Conservation (phyloP, 805 yeast species). For the Ogataea kodamae region DNA sequence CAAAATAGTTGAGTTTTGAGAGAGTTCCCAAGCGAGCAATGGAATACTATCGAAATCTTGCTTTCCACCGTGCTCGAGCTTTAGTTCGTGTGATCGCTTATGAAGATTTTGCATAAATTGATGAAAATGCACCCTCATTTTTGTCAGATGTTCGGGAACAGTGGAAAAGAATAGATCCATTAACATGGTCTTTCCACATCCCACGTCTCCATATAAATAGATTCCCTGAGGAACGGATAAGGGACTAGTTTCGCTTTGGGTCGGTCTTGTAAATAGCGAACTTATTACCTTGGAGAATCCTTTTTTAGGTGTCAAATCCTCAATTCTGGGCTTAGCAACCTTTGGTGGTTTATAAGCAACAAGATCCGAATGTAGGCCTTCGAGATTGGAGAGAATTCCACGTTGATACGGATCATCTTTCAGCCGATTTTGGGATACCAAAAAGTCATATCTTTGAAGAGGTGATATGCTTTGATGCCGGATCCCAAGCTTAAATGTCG, state of each 20-base stretch:
- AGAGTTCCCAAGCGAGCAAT: constrained; percentile 75
- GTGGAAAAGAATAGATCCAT: constrained; percentile 93
- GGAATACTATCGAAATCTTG: constrained; percentile 80
- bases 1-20: constrained; percentile 68
- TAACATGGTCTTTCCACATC: constrained; percentile 97
- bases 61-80: constrained; percentile 58
- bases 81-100: constrained; percentile 76
- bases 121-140: constrained; percentile 87
- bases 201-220: constrained; percentile 94
- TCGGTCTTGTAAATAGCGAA: constrained; percentile 27
- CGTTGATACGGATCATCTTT: constrained; percentile 81
- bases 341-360: constrained; percentile 58
- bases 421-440: constrained; percentile 40
- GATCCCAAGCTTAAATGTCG: not conserved
- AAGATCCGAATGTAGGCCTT: constrained; percentile 55
- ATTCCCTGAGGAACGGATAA: constrained; percentile 68
- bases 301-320: constrained; percentile 46
- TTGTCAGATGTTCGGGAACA: constrained; percentile 72
- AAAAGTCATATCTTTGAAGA: constrained; percentile 27
- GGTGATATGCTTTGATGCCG: constrained; percentile 27
- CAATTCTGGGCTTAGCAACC: constrained; percentile 50
- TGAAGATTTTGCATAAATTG: constrained; percentile 95
- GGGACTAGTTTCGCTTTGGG: constrained; percentile 5
- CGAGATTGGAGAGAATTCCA: constrained; percentile 59
- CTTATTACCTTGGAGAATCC: constrained; percentile 38